Evolutionary conservation across 768 basidiomycete species (phyloP).

Genomic region (Tylopilus plumbeoviolaceoides): DNA sequence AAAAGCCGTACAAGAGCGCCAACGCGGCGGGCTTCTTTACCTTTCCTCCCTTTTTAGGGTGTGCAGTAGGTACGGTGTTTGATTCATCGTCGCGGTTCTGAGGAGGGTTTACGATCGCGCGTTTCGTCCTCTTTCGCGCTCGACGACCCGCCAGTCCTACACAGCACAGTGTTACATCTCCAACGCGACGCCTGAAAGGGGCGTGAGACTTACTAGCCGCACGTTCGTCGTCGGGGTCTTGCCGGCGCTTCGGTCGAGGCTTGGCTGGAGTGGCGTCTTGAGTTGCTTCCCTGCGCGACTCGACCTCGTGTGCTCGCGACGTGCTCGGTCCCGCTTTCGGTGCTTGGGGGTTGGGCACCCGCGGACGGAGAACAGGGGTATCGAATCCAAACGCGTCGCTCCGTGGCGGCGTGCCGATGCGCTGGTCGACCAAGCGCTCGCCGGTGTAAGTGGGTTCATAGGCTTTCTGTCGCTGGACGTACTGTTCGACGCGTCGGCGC

Average conservation of each 20-base stretch:
- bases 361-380: conserved; percentile 55
- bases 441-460: conserved; percentile 42
- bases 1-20: conserved; percentile 36
- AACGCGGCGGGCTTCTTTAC: conserved; percentile 27
- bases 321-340: not conserved
- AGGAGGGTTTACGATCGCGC: conserved; percentile 42
- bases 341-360: conserved; percentile 20
- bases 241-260: conserved; percentile 24
- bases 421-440: conserved; percentile 32
- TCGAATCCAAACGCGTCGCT: conserved; percentile 38
- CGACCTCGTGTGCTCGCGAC: not conserved
- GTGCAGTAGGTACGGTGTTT: not conserved
- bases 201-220: conserved; percentile 31
- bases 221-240: conserved; percentile 32
- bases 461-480: conserved; percentile 45
- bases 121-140: conserved; percentile 57
- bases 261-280: conserved; percentile 11
- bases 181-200: not conserved
- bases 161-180: not conserved
- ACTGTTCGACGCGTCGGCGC: conserved; percentile 40
- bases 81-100: conserved; percentile 7
- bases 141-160: conserved; percentile 64
- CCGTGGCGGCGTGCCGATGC: conserved; percentile 10
- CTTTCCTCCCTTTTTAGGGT: conserved; percentile 16
- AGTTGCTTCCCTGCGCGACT: not conserved